Base-by-base conservation (phyloP, 2,329 filamentous ascomycete genomes). In the Cryphonectria nitschkei region DNA sequence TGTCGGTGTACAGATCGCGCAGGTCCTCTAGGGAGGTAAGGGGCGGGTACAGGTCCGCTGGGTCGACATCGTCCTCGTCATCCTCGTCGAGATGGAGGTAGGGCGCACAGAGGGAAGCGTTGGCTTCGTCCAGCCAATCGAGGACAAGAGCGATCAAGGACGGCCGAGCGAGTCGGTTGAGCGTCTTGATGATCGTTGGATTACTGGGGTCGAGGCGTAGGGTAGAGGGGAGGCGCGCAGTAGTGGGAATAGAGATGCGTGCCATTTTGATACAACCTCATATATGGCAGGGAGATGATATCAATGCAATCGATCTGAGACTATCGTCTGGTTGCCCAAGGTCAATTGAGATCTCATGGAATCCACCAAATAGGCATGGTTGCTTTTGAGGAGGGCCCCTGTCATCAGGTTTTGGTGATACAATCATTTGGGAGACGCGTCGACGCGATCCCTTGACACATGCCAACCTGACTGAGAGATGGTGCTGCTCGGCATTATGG, bases 81-180 rank as follows among this genome's bases (percentile, higher is more conserved):
- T 79, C 78, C 41, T 76, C 74, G 7, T 50, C 46, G 71, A 80
- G 77, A 50, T 75, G 72, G 71, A 76, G 86, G 77, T 86, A 89
- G 0, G 92, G 92, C 1, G 83, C 83, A 60, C 88, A 90, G 26
- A 87, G 82, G 5, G 85, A 80, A 56, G 89, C 83, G 73, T 92
- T 90, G 73, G 85, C 83, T 65, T 91, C 88, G 70, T 91, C 88
- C 3, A 97, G 88, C 94, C 94, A 97, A 81, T 92, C 87, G 32
- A 94, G 85, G 0, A 88, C 92, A 11, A 97, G 86, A 0, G 89
- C 88, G 37, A 96, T 82, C 32, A 97, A 86, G 0, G 92, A 89
- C 63, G 90, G 83, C 66, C 93, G 90, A 1, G 93, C 92, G 26
- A 97, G 86, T 68, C 90, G 90, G 72, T 84, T 86, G 65, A 97